Evolutionary conservation across 2,329 filamentous ascomycete species (phyloP).

Genomic region (Endocalyx cinctus): DNA sequence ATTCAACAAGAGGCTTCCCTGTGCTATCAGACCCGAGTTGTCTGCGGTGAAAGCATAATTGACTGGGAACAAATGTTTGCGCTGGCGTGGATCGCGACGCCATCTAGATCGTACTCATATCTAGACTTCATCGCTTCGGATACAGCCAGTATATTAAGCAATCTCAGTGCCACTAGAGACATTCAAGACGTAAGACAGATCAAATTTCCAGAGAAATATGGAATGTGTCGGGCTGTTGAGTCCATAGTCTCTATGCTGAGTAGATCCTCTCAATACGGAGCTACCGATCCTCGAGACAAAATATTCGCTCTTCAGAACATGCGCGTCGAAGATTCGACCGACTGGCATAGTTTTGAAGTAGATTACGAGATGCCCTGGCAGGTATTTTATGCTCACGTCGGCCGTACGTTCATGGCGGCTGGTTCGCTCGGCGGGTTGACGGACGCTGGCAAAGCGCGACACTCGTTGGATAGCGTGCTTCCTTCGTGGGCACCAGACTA

Average conservation of each 20-base stretch:
- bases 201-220: conserved; percentile 10
- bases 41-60: conserved; percentile 12
- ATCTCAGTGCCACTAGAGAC: conserved; percentile 13
- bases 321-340: conserved; percentile 9
- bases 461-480: conserved; percentile 9
- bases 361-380: conserved; percentile 18
- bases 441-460: conserved; percentile 13
- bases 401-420: conserved; percentile 10
- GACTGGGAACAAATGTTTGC: conserved; percentile 18
- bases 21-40: conserved; percentile 7
- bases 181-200: conserved; percentile 14
- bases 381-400: conserved; percentile 15
- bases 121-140: too few species aligned
- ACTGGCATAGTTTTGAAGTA: conserved; percentile 19
- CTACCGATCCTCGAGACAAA: conserved; percentile 19
- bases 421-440: conserved; percentile 12
- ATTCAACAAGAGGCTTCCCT: conserved; percentile 20
- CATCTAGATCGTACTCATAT: too few species aligned
- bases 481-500: conserved; percentile 18
- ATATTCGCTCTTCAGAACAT: conserved; percentile 17
- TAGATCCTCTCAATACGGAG: conserved; percentile 12
- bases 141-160: too few species aligned
- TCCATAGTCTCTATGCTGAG: conserved; percentile 8
- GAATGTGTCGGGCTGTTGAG: background rate
- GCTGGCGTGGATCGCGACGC: too few species aligned